Evolutionary conservation across 2,329 filamentous ascomycete genomes (phyloP), one percentile per base, ranked within the genome.

Genomic region (Trichoderma endophyticum): DNA sequence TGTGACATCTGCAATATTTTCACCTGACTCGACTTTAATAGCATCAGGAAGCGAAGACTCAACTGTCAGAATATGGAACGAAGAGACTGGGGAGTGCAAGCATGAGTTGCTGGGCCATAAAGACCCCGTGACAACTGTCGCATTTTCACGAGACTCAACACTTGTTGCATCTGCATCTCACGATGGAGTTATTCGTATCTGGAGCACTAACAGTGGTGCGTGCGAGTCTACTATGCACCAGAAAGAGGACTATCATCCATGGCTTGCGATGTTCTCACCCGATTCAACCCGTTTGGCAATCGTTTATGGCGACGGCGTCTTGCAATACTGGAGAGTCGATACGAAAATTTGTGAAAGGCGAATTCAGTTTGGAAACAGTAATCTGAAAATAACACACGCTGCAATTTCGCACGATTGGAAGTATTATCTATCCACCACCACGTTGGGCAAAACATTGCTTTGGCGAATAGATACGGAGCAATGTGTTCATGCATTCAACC

Each of bases 51-150:
- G 36, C 26, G 0, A n/a, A 4, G 24, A 48, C 6, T 12, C 2
- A 18, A 57, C 48, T 2, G 15, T 73, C 0, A 28, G 48, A 21
- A 36, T 72, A 36, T 70, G 64, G 70, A 36, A 64, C 65, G 28
- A 18, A 1, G 36, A 21, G 15, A 71, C 63, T 3, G 71, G 71
- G 15, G 24, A 21, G 12, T 57, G 18, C 57, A 59, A 21, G 12
- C 66, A 39, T 26, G 14, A 36, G 59, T 62, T 15, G 8, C 36
- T 69, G 6, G 3, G 21, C n/a, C 39, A 43, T 43, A 2, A 43
- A 9, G 7, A 0, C 3, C 3, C 7, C 3, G 3, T 48, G 3
- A 1, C 4, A 0, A 60, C 48, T n/a, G 51, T 36, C 6, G 51
- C 39, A 2, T 60, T 71, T 21, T 71, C 61, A n/a, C 61, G 4